Base-by-base conservation (phyloP, 1,139 yeast genomes). In the Komagataea norvegica region DNA sequence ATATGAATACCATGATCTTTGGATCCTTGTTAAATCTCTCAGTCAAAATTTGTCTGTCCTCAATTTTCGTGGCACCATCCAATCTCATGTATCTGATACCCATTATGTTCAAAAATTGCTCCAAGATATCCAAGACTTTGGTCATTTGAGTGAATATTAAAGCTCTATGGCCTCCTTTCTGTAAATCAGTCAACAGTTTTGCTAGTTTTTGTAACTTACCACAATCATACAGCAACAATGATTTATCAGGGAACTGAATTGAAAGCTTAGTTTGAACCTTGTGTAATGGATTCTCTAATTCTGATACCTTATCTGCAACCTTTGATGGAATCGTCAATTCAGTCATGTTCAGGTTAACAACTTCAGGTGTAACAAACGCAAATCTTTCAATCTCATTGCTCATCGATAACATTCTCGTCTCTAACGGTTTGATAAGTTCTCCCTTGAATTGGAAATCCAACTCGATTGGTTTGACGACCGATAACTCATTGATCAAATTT, bases 141-240 rank as follows among this genome's bases (percentile, higher is more conserved):
- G 98, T 91, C 99, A 93, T 93, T 60, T 93, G 99, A 0, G 99
- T 93, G 65, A 93, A 93, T 42, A 93, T 91, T 48, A 93, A 71
- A 2, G 95, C 97, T 41, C 98, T 70, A 56, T 93, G 98, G 0
- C 97, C 97, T 36, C 77, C 77, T 24, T 86, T 79, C 38, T 84
- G 82, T 47, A 93, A 67, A 21, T 85, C 82, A 43, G 84, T 87
- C 41, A 93, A 62, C 37, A 93, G 65, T 5, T 64, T 59, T 0
- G 96, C 93, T 37, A 93, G 64, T 51, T 79, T 82, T 55, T 93
- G 99, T 27, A 93, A 68, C 58, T 93, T 93, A 42, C 99, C 99
- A 67, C 98, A 93, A 61, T 93, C 99, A 57, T 83, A 93, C 57
- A 93, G 95, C 41, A 93, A 64, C 44, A 93, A 65, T 11, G 93